Evolutionary conservation across 148 eudicot species (phyloP), one percentile per base, ranked within the genome.

Genomic region (Dysphania ambrosioides): DNA sequence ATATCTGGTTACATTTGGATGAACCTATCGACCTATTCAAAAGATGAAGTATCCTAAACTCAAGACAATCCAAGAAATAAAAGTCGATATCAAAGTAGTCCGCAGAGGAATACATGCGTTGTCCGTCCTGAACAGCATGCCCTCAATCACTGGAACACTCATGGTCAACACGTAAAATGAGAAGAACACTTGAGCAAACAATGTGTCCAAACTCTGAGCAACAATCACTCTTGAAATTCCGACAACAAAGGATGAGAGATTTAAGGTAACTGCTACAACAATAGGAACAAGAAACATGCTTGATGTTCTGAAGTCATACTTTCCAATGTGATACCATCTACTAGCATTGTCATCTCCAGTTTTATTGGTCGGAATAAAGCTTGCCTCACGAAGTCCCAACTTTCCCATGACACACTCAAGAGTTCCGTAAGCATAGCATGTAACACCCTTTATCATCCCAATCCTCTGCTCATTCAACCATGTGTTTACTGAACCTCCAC

Each of bases 81-180:
- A 53, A 9, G 29, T 21, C 49, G 88, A 82, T 27, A 80, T 15
- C 3, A 77, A 3, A 41, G 81, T 74, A 31, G 77, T 73, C 12
- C 72, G 73, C 12, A 9, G 12, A 9, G 91, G 86, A 76, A 92
- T 70, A 0, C 87, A 56, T 8, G 92, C 94, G 23, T 53, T 79
- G 72, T 88, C 92, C 77, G 77, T 88, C 87, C 94, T 88, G 9
- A 82, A 30, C 12, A 87, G 12, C 89, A 91, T 86, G 75, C 93
- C 97, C 64, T 91, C 87, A 47, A 89, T 72, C 21, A 93, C 70
- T 1, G 92, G 94, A 66, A 73, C 83, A 44, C 79, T 79, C 80
- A 93, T 51, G 11, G 78, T 6, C 53, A 83, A 12, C 42, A 75
- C 77, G 38, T 76, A 89, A 10, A 82, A 68, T 19, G 92, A 81